A percentile compares a stretch with the other conserved stretches of the same genome.
Conservation (phyloP, 2,329 filamentous ascomycete species). For the Monilinia vaccinii-corymbosi region DNA sequence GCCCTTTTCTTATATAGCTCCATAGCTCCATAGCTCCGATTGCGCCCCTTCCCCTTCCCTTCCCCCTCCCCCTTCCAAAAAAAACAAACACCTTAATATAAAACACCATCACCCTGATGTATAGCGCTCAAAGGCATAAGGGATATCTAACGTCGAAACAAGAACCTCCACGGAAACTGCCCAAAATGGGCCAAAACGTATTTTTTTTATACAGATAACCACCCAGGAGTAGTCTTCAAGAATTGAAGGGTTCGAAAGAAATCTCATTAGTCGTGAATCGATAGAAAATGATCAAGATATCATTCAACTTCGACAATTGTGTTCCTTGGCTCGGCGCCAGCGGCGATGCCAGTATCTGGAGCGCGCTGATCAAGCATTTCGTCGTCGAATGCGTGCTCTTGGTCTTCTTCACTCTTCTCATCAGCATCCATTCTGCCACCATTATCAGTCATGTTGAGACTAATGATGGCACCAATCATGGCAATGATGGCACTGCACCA, state of each 20-base stretch:
- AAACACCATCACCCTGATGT: conserved; percentile 8
- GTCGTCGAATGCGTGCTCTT: conserved; percentile 22
- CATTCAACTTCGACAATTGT: neutral
- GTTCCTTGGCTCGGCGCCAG: conserved; percentile 7
- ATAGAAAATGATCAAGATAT: neutral
- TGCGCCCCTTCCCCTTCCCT: neutral
- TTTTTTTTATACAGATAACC: conserved; percentile 8
- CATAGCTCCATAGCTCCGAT: neutral
- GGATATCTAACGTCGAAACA: conserved; percentile 11
- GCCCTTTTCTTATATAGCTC: neutral
- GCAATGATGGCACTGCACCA: conserved; percentile 80
- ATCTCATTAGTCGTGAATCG: conserved; percentile 8
- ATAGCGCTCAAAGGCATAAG: conserved; percentile 6
- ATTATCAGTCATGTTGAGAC: conserved; percentile 62
- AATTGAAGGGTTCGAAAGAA: conserved; percentile 6
- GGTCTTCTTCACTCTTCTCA: conserved; percentile 26
- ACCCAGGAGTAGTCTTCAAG: neutral
- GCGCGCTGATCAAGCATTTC: conserved; percentile 22
- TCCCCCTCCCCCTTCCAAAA: neutral
- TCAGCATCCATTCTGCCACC: conserved; percentile 27
- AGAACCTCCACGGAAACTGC: conserved; percentile 1
- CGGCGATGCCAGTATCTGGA: conserved; percentile 19
- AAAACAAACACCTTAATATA: neutral
- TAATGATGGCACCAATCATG: conserved; percentile 63
- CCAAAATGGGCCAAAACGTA: neutral